A percentile compares a stretch with the other conserved stretches of the same genome.
Evolutionary conservation across 352 stramenopile genomes (phyloP).

Genomic region (Globisporangium nagaii): DNA sequence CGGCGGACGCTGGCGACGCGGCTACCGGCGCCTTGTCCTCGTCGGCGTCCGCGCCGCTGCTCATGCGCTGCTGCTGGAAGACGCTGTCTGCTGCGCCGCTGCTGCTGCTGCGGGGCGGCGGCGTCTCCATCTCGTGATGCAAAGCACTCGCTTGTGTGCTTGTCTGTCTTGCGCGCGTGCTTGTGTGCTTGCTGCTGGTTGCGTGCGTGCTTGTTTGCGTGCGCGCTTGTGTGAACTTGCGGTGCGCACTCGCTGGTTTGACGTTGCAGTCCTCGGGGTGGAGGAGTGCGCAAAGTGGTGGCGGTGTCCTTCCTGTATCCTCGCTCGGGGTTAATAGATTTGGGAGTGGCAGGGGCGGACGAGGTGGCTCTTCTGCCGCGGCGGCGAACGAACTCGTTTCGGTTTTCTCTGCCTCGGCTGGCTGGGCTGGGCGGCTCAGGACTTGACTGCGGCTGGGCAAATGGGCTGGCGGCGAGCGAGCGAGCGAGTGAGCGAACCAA

Average conservation of each 20-base stretch:
- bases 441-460: neutral
- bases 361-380: conserved; percentile 16
- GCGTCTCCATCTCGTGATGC: neutral
- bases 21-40: neutral
- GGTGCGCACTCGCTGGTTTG: neutral
- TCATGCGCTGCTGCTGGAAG: neutral
- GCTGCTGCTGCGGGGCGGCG: neutral
- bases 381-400: neutral
- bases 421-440: no score
- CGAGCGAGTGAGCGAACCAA: neutral
- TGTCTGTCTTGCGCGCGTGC: neutral
- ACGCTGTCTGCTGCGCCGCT: neutral
- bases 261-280: neutral
- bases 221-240: neutral
- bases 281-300: neutral
- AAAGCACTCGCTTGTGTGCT: neutral
- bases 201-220: neutral
- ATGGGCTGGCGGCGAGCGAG: neutral
- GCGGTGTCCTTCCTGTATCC: conserved; percentile 2
- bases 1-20: neutral
- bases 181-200: no score
- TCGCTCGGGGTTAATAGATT: conserved; percentile 2
- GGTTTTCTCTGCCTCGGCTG: conserved; percentile 6
- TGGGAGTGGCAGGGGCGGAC: conserved; percentile 4
- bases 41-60: neutral